phyloP scores from a whole-genome alignment of 78 protist species.

The Protostelium mycophagum region DNA sequence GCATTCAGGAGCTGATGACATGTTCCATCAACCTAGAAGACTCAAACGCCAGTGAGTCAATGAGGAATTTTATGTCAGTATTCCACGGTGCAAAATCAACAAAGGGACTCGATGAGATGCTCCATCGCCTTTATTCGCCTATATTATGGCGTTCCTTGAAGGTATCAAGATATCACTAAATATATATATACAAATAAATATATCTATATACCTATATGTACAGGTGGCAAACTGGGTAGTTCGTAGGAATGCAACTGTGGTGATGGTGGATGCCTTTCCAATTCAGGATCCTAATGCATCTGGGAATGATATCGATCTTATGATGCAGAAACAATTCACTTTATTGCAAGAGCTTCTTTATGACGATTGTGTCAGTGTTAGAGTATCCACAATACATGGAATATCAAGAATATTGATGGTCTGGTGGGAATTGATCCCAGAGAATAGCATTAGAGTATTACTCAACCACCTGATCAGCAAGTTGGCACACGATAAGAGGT shows the following conservation, averaged over 20 bases:
- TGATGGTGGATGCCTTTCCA: slow-evolving; percentile 66
- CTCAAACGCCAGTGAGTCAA: neutral
- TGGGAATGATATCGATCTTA: slow-evolving; percentile 19
- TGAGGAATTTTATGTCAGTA: slow-evolving; percentile 15
- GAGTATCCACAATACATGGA: slow-evolving; percentile 48
- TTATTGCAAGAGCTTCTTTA: slow-evolving; percentile 23
- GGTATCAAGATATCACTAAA: neutral
- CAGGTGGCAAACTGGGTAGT: slow-evolving; percentile 51
- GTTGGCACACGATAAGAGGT: slow-evolving; percentile 42
- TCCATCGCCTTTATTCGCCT: slow-evolving; percentile 56
- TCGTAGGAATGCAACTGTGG: slow-evolving; percentile 51
- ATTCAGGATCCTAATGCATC: slow-evolving; percentile 30
- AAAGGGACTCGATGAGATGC: slow-evolving; percentile 69
- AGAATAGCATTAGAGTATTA: slow-evolving; percentile 3
- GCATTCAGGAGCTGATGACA: slow-evolving; percentile 55
- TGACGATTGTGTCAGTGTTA: slow-evolving; percentile 40
- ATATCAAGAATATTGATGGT: slow-evolving; percentile 14
- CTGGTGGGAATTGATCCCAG: slow-evolving; percentile 71
- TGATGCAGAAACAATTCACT: slow-evolving; percentile 28
- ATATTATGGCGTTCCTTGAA: slow-evolving; percentile 56
- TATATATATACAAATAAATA: too few species aligned
- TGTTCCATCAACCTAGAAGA: slow-evolving; percentile 30
- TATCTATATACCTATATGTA: too few species aligned
- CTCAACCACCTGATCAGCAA: slow-evolving; percentile 22
- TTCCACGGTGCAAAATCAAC: slow-evolving; percentile 33